These are phyloP conservation scores for Chlamydomonas asymmetrica DNA, from an alignment of 139 green algal genomes.

Conservation along the genomic window DNA sequence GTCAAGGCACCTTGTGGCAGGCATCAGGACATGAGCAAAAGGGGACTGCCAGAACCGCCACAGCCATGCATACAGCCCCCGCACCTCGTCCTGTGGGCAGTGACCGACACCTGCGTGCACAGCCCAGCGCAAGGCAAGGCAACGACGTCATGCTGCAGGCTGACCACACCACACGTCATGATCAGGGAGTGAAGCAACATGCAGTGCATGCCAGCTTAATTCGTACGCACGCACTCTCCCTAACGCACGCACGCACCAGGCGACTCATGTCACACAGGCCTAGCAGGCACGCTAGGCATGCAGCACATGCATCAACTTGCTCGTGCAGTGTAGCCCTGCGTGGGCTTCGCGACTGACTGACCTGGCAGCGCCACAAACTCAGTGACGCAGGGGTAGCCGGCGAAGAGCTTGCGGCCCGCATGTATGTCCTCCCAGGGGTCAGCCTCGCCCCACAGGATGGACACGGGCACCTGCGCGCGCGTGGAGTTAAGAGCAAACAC, in stretches of 20 bases:
- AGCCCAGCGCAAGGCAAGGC: background rate
- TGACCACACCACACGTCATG: background rate
- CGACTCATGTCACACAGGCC: background rate
- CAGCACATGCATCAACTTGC: slow-evolving; percentile 23
- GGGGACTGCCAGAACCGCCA: background rate
- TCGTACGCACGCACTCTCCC: no score
- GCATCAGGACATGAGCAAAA: background rate
- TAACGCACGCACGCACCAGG: background rate
- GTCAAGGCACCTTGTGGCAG: no score
- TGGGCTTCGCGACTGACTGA: no score
- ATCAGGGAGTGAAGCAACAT: slow-evolving; percentile 12
- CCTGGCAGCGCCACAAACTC: slow-evolving; percentile 86
- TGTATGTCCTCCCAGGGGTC: slow-evolving; percentile 91
- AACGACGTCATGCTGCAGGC: background rate
- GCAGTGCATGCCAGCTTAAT: no score
- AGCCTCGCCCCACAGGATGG: slow-evolving; percentile 86
- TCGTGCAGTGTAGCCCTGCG: no score
- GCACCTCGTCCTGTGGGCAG: slow-evolving; percentile 80
- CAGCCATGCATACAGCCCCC: slow-evolving; percentile 51
- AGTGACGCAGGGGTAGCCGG: slow-evolving; percentile 51
- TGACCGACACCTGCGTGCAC: slow-evolving; percentile 80
- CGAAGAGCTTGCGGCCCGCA: slow-evolving; percentile 67
- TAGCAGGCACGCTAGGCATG: background rate
- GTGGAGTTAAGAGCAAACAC: background rate
- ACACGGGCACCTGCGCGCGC: slow-evolving; percentile 73